phyloP scores from a whole-genome alignment of 352 stramenopile genomes.

The Pythium sp. region DNA sequence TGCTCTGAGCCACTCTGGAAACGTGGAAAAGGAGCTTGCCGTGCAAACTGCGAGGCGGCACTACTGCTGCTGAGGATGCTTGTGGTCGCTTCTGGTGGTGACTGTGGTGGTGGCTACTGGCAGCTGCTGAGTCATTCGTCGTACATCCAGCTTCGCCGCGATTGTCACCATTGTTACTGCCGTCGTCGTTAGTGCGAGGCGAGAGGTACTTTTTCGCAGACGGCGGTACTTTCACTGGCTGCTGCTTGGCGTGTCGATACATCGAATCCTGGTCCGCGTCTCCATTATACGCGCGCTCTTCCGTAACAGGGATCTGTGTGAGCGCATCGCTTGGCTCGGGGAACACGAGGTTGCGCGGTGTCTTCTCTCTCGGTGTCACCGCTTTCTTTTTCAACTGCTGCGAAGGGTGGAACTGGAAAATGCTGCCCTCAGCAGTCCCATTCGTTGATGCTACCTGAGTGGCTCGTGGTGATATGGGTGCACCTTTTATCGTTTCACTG shows the following conservation, averaged over 20 bases:
- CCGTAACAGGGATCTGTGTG: conserved; percentile 3
- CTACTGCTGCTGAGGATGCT: not conserved
- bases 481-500: not conserved
- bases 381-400: conserved; percentile 25
- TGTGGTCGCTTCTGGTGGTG: not conserved
- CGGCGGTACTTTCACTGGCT: not conserved
- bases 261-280: conserved; percentile 9
- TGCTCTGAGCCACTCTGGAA: not conserved
- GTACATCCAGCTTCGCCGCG: not conserved
- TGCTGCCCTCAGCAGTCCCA: conserved; percentile 5
- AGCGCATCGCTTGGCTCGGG: conserved; percentile 28
- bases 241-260: conserved; percentile 5
- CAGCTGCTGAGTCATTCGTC: not conserved
- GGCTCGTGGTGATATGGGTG: not conserved
- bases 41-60: conserved; percentile 22
- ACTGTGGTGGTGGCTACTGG: too few species aligned
- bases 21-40: conserved; percentile 28
- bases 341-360: conserved; percentile 36
- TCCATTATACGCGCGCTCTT: not conserved
- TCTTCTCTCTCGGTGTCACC: conserved; percentile 18
- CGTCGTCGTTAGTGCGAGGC: not conserved
- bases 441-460: not conserved
- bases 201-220: conserved; percentile 14
- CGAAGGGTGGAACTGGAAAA: conserved; percentile 40
- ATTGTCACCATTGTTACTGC: not conserved